A percentile compares a stretch with the other conserved stretches of the same genome.
phyloP scores from a whole-genome alignment of 2,329 filamentous ascomycete species.

The Microsporum audouinii region DNA sequence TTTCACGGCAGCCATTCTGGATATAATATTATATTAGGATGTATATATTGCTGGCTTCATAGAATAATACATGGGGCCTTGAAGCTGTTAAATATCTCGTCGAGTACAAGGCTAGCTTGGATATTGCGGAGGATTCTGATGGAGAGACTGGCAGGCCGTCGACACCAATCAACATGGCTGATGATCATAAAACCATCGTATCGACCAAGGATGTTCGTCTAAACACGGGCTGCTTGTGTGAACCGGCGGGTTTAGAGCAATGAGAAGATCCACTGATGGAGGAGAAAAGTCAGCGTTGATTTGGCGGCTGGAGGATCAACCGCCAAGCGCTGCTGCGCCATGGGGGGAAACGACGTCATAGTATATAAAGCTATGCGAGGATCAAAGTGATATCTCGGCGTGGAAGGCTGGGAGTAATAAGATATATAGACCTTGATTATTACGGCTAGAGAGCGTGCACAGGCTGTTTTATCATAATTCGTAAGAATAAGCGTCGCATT shows the following conservation, averaged over 20 bases:
- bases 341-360: not conserved
- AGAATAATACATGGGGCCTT: not conserved
- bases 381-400: no score
- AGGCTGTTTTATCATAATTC: not conserved
- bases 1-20: not conserved
- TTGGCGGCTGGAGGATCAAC: not conserved
- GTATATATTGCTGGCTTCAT: not conserved
- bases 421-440: not conserved
- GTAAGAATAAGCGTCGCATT: not conserved
- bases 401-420: no score
- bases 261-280: not conserved
- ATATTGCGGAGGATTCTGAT: not conserved
- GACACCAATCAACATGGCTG: not conserved
- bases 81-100: not conserved
- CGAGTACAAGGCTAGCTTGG: not conserved
- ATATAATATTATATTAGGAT: not conserved
- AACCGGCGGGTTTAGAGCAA: not conserved
- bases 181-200: not conserved
- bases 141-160: not conserved
- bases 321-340: not conserved
- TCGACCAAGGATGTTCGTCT: not conserved
- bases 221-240: not conserved
- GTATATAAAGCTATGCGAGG: not conserved
- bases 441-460: not conserved
- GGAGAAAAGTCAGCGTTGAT: not conserved